Percentiles rank a stretch among this genome's conserved stretches.
These are phyloP conservation scores for Senna tora DNA, from an alignment of 306 rosid species.

Conservation along the genomic window DNA sequence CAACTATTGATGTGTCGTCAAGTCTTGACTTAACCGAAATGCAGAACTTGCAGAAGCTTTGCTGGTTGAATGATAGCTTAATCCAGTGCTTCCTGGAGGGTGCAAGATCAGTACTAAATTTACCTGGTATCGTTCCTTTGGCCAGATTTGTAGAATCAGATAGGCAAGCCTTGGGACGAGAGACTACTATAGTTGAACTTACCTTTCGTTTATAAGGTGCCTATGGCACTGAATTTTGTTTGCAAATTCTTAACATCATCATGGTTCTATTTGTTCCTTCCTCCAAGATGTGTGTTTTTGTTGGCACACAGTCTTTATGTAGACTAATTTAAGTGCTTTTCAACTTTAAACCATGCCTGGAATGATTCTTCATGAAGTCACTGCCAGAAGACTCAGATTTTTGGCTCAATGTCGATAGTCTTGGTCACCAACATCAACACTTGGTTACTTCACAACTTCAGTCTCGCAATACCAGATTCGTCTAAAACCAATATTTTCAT, in stretches of 20 bases:
- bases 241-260: not conserved
- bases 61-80: conserved; percentile 36
- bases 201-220: conserved; percentile 6
- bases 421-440: not conserved
- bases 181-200: conserved; percentile 1
- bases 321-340: not conserved
- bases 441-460: too few species aligned
- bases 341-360: not conserved
- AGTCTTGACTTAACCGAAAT: conserved; percentile 24
- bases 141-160: conserved; percentile 19
- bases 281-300: not conserved
- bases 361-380: not conserved
- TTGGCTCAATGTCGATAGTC: not conserved
- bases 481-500: not conserved
- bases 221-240: conserved; percentile 13
- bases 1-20: conserved; percentile 27
- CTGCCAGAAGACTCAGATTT: not conserved
- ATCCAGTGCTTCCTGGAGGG: conserved; percentile 34
- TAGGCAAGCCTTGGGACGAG: conserved; percentile 16
- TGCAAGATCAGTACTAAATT: conserved; percentile 43
- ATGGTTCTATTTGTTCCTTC: conserved; percentile 9
- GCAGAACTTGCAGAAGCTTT: conserved; percentile 38
- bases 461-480: not conserved
- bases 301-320: not conserved
- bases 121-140: conserved; percentile 22